These are phyloP conservation scores for Cymbopogon citratus DNA, from an alignment of 176 grass and related monocot species.

Conservation along the genomic window DNA sequence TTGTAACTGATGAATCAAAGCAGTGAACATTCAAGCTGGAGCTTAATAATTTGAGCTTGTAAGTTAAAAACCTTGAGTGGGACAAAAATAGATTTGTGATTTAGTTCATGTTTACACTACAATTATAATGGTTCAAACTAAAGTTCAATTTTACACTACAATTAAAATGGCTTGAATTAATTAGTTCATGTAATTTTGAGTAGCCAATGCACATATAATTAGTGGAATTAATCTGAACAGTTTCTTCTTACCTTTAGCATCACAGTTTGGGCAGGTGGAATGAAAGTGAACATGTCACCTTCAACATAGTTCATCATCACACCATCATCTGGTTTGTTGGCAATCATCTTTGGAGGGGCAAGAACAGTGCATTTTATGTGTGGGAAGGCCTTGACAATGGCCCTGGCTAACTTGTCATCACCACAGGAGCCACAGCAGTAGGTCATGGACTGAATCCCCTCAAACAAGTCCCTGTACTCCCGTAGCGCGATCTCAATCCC, in stretches of 20 bases:
- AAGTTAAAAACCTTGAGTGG: too few species aligned
- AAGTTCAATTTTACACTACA: too few species aligned
- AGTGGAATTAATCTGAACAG: too few species aligned
- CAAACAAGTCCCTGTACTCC: background rate
- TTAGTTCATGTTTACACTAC: too few species aligned
- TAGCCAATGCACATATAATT: too few species aligned
- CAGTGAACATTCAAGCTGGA: background rate
- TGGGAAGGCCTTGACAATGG: background rate
- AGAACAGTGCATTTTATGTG: background rate
- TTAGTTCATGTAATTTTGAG: too few species aligned
- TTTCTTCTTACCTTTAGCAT: background rate
- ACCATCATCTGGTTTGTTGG: background rate
- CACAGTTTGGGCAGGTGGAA: background rate
- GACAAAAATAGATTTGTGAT: too few species aligned
- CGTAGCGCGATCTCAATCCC: background rate
- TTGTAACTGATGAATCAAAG: background rate
- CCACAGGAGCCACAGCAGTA: background rate
- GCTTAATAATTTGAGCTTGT: background rate
- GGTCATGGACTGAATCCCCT: background rate
- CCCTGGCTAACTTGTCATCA: background rate
- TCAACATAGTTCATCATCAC: background rate
- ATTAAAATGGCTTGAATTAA: too few species aligned
- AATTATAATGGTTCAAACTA: too few species aligned
- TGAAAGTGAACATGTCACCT: background rate
- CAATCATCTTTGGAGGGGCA: background rate